Base-by-base conservation (phyloP, 257 asterid genomes). In the Coffea eugenioides region DNA sequence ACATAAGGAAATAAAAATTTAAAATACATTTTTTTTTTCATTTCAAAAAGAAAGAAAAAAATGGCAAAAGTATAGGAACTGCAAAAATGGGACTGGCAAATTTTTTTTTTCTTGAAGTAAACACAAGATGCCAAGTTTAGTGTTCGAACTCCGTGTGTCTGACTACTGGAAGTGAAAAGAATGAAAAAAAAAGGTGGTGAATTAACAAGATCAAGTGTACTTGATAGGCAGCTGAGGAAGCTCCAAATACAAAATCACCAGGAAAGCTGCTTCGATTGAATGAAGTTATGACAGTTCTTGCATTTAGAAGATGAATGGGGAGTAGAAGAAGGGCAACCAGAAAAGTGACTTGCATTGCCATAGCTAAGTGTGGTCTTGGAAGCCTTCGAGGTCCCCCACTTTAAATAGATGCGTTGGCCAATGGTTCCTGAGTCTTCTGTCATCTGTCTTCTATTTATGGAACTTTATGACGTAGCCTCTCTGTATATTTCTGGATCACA, bases 251-350 rank as follows among this genome's bases (percentile, higher is more conserved):
- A 69, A 77, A 66, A 1, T 46, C 48, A 52, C 16, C 52, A 8
- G 80, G 80, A 56, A 77, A 77, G 62, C 74, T 77, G 36, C 51
- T 77, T 20, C 80, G 67, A 66, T 77, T 66, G 27, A 66, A 66
- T 46, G 80, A 69, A 77, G 54, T 51, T 14, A 15, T 6, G 18
- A 12, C 18, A 16, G 41, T 7, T 39, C 41, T 25, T 25, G 69
- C 69, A 64, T 52, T 27, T 13, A 25, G 3, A 3, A 64, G 69
- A 10, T 64, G 69, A 23, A 25, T 2, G 31, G 18, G 11, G 6
- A 64, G 15, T 0, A 64, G 18, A 64, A 64, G 41, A 64, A 64
- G 36, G 69, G 41, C 39, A 25, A 25, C 12, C 14, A 25, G 6
- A 8, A 25, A 25, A 25, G 2, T 21, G 12, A 25, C 18, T 23